Conservation (phyloP, 2,329 filamentous ascomycete species). For the Phoma herbarum region DNA sequence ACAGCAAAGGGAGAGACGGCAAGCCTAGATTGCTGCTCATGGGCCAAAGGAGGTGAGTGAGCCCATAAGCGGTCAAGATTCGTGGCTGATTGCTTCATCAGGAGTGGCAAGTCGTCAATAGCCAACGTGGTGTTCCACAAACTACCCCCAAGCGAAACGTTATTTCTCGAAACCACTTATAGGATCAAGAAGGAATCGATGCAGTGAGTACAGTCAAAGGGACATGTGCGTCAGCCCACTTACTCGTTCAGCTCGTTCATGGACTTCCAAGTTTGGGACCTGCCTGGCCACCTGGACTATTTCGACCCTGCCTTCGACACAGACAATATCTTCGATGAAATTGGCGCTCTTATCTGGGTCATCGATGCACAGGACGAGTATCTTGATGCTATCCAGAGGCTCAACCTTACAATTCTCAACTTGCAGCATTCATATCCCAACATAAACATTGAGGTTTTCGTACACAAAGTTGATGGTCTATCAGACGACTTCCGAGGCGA, state of each 20-base stretch:
- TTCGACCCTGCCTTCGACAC: constrained; percentile 89
- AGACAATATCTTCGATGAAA: constrained; percentile 91
- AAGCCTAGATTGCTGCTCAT: constrained; percentile 91
- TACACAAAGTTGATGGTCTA: constrained; percentile 98
- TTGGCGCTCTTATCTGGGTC: constrained; percentile 96
- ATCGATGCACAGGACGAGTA: constrained; percentile 99
- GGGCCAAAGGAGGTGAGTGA: constrained; percentile 86
- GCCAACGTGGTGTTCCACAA: constrained; percentile 99
- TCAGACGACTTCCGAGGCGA: constrained; percentile 97
- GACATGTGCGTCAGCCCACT: constrained; percentile 7
- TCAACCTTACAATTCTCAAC: constrained; percentile 89
- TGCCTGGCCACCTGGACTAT: constrained; percentile 94
- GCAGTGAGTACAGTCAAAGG: constrained; percentile 68
- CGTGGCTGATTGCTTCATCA: constrained; percentile 53
- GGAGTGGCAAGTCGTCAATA: constrained; percentile 98
- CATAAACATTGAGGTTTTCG: constrained; percentile 98
- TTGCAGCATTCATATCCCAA: constrained; percentile 88
- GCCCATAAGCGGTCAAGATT: background rate
- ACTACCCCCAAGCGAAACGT: constrained; percentile 90
- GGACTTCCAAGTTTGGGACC: constrained; percentile 99
- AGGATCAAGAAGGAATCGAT: constrained; percentile 94
- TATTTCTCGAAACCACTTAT: constrained; percentile 95
- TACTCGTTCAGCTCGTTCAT: constrained; percentile 80
- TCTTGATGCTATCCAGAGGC: constrained; percentile 83
- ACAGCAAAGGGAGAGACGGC: constrained; percentile 63